Base-by-base conservation (phyloP, 345 rosid species). In the Hevea brasiliensis region DNA sequence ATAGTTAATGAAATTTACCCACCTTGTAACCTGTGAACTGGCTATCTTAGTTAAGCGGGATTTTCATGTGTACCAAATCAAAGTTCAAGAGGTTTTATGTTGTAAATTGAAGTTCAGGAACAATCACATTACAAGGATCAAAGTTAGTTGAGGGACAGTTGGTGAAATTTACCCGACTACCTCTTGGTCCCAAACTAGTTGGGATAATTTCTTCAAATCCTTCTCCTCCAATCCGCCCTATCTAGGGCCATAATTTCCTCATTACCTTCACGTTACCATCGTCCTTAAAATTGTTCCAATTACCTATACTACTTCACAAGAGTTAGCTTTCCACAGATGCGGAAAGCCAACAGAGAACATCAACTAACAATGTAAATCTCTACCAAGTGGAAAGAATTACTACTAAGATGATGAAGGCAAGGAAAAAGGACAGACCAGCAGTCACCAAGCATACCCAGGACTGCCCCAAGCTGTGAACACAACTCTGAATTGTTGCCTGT, bases 381-480 rank as follows among this genome's bases (percentile, higher is more conserved):
- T 20, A 41, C 15, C 20, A 47, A 58, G 37, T 40, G 13, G 21
- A 26, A 50, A 3, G 9, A n/a, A 40, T 17, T 50, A 20, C n/a
- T 3, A 2, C 64, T 2, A 8, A 26, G 3, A 67, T 18, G 23
- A 74, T 20, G 40, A 61, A 58, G 47, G 70, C 35, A 61, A 72
- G 61, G 55, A 54, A 68, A 71, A 78, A 45, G 70, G 61, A 73
- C 83, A 58, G 71, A 92, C 99, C 99, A 86, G 93, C 98, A 92
- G 79, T 95, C 99, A 24, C 99, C 99, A 54, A 92, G 99, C 96
- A 93, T 91, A 20, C 99, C 99, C 48, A 95, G 90, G 61, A 95
- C 99, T 53, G 98, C 99, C 50, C 99, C 99, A 63, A 95, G 94
- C 90, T 93, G 99, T 45, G 99, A 95, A 79, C 98, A 89, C 75